Base-by-base conservation (phyloP, 2,329 filamentous ascomycete species). In the Fusarium fracticaudum region DNA sequence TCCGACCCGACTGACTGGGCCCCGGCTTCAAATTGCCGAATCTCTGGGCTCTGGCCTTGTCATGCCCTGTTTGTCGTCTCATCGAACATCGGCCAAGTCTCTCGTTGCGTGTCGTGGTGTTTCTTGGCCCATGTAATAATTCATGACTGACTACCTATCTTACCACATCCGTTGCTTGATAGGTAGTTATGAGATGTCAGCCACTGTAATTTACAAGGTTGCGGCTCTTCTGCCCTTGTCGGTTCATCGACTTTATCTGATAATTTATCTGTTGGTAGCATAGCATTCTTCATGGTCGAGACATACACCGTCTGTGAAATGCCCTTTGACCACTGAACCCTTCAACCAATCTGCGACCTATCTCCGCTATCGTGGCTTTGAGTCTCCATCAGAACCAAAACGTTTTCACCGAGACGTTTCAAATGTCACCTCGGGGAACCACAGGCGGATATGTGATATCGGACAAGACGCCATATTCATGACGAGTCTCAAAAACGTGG, bases 121-220 rank as follows among this genome's bases (percentile, higher is more conserved):
- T 45, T 43, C 71, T 74, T 74, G 71, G 71, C 71, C 59, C 47
- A 62, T 74, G 63, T 53, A 74, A 72, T 66, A 63, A 22, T 58
- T 53, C 24, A 45, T 57, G n/a, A 31, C 45, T 22, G 13, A 22
- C 29, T 29, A 29, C 29, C 26, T 22, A 40, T 24, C 47, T 38
- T 26, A 7, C 41, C 38, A 22, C 22, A 26, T 26, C 24, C 20
- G 33, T 38, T 38, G 35, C 33, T 26, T 24, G 37, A 44, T 38
- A 35, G 33, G 33, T 35, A 24, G n/a, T 44, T 24, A 20, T 60
- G 38, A 40, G 22, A 29, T 17, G 22, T 37, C 33, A 38, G 37
- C 45, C 41, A 41, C 18, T 31, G 26, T 22, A 47, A 35, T 51
- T 43, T n/a, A 45, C 53, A 45, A 54, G 47, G 26, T 47, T 67